A percentile compares a stretch with the other conserved stretches of the same genome.
Evolutionary conservation across 495 filamentous ascomycete genomes (phyloP).

Genomic region (Trichoderma orchidacearum): DNA sequence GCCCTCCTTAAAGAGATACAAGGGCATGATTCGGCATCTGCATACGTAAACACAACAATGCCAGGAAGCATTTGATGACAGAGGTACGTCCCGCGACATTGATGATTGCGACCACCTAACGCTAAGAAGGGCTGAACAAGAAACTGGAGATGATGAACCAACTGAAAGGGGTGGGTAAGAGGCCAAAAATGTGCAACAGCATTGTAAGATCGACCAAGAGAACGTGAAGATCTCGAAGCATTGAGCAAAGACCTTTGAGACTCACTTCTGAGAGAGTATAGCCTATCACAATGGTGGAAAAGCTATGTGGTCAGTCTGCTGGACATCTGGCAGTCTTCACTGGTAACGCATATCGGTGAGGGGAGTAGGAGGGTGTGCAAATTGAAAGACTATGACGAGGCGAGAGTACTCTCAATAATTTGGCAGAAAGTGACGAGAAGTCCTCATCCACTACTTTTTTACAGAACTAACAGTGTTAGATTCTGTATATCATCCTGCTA

Average conservation of each 20-base stretch:
- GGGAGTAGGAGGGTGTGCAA: too few species aligned
- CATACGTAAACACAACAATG: conserved; percentile 30
- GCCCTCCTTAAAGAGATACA: conserved; percentile 19
- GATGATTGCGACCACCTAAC: conserved; percentile 35
- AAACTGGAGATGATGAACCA: conserved; percentile 26
- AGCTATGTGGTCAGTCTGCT: conserved; percentile 49
- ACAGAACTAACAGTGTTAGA: too few species aligned
- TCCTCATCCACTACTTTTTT: too few species aligned
- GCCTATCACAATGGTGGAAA: conserved; percentile 41
- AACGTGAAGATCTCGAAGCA: conserved; percentile 15
- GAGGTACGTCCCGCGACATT: conserved; percentile 30
- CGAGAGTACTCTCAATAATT: too few species aligned
- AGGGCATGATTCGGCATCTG: conserved; percentile 33
- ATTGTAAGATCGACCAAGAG: conserved; percentile 17
- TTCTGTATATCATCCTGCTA: too few species aligned
- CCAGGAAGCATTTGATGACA: conserved; percentile 18
- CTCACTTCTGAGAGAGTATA: conserved; percentile 15
- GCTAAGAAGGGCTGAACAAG: conserved; percentile 37
- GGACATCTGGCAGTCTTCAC: conserved; percentile 50
- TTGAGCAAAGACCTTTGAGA: conserved; percentile 14
- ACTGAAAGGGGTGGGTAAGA: conserved; percentile 18
- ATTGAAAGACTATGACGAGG: too few species aligned
- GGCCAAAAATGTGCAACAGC: conserved; percentile 14
- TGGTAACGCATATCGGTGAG: too few species aligned
- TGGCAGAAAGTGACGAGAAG: too few species aligned